A percentile compares a stretch with the other conserved stretches of the same genome.
phyloP scores from a whole-genome alignment of 2,329 filamentous ascomycete species.

The Metarhizium album region DNA sequence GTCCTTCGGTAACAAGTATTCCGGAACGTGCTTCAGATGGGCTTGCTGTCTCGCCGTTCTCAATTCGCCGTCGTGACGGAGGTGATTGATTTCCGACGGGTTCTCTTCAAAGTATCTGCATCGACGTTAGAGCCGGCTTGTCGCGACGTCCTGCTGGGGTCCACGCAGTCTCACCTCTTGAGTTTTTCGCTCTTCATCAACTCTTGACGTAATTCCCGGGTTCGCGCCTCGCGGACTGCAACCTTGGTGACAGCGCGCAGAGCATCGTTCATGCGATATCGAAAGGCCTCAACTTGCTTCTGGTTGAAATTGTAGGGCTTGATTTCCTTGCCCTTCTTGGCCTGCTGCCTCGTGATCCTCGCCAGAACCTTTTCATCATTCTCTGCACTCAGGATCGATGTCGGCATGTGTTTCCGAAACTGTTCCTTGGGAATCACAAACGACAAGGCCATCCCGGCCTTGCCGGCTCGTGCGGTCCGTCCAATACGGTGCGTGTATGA shows the following conservation, averaged over 20 bases:
- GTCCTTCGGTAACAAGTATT: conserved; percentile 77
- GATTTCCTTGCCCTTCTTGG: conserved; percentile 67
- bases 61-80: conserved; percentile 84
- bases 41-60: conserved; percentile 73
- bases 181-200: conserved; percentile 89
- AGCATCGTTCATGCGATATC: conserved; percentile 90
- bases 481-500: conserved; percentile 97
- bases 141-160: background rate
- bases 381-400: conserved; percentile 61
- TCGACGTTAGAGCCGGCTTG: background rate
- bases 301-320: conserved; percentile 93
- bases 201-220: conserved; percentile 78
- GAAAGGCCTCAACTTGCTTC: conserved; percentile 84
- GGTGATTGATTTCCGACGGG: conserved; percentile 73
- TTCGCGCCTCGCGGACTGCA: conserved; percentile 79
- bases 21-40: conserved; percentile 88
- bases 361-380: conserved; percentile 77
- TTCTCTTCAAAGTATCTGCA: conserved; percentile 85
- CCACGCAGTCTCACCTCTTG: conserved; percentile 43
- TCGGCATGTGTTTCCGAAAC: conserved; percentile 84
- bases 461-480: conserved; percentile 81
- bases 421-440: conserved; percentile 78
- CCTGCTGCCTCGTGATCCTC: conserved; percentile 70
- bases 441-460: conserved; percentile 89
- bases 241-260: conserved; percentile 82